Evolutionary conservation across 176 grass and related monocot species (phyloP), one percentile per base, ranked within the genome.

Genomic region (Carex scoparia): DNA sequence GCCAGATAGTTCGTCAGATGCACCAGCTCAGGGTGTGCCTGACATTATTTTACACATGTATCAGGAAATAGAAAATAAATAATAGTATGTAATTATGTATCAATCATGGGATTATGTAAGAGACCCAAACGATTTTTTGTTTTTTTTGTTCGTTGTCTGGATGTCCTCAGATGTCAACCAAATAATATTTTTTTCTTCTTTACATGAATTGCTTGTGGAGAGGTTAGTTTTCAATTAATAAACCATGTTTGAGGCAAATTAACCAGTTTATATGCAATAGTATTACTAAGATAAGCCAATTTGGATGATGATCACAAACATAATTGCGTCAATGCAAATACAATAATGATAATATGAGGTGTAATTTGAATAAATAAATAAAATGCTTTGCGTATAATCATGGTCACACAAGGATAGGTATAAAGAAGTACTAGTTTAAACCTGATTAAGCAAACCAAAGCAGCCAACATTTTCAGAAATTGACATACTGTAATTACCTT

Each of bases 1-100:
- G 90, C 88, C 18, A 98, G 87, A 91, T 98, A 98, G 85, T 91
- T 92, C 12, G 90, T 84, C 80, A 98, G 81, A 86, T 87, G 90
- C 46, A 84, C 85, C 81, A 95, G 84, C 66, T 86, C 60, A 61
- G 44, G 53, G 48, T 74, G 80, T 56, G 44, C 87, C 96, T 98
- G 84, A 15, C 49, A 78, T 16, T 78, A 78, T 35, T 78, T 30
- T 35, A 57, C 27, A 35, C 13, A 33, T 78, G 23, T n/a, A 71
- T 78, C 49, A 78, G 72, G 44, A 88, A 85, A 81, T 62, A 48
- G 68, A 58, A 42, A 75, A 61, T 69, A 85, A 62, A 40, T 40
- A 40, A 40, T 35, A 75, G n/a, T 65, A 67, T 18, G 35, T 61
- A 60, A 75, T 13, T 65, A 67, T 18, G 35, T 61, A 60, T 58